These are phyloP conservation scores for Ganoderma leucocontextum DNA, from an alignment of 1,284 basidiomycete genomes.

Conservation along the genomic window DNA sequence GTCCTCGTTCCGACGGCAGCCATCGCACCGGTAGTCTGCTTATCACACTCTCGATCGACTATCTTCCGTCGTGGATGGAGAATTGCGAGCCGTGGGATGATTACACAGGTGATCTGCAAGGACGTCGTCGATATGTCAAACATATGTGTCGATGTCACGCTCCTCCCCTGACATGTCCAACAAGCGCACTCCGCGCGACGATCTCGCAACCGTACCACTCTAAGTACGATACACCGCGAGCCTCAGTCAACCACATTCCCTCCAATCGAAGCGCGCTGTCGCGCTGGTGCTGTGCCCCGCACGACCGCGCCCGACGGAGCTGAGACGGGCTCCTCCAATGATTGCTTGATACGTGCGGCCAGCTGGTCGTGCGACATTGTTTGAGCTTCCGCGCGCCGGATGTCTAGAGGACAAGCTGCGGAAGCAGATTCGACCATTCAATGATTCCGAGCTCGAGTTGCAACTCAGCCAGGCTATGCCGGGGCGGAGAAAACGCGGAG, in stretches of 20 bases:
- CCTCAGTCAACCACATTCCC: not conserved
- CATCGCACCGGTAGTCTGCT: not conserved
- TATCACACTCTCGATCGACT: not conserved
- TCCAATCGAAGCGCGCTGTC: slow-evolving; percentile 5
- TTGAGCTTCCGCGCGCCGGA: not conserved
- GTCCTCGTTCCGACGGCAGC: not conserved
- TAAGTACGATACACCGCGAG: not conserved
- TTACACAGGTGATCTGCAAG: slow-evolving; percentile 6
- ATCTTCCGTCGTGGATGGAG: not conserved
- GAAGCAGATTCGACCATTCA: slow-evolving; percentile 1
- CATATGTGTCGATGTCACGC: not conserved
- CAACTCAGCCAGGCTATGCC: slow-evolving; percentile 9
- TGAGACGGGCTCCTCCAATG: slow-evolving; percentile 2
- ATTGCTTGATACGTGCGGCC: not conserved
- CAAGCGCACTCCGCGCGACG: slow-evolving; percentile 5
- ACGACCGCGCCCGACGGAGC: slow-evolving; percentile 4
- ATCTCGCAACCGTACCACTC: not conserved
- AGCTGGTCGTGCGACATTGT: not conserved
- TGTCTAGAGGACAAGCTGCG: not conserved
- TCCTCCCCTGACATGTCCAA: slow-evolving; percentile 5
- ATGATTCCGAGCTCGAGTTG: not conserved
- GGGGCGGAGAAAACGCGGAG: slow-evolving; percentile 5
- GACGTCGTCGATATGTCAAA: slow-evolving; percentile 6
- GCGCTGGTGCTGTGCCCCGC: slow-evolving; percentile 10
- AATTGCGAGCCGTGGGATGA: slow-evolving; percentile 7